Conservation (phyloP, 108 stramenopile species). For the Asterionellopsis glacialis region DNA sequence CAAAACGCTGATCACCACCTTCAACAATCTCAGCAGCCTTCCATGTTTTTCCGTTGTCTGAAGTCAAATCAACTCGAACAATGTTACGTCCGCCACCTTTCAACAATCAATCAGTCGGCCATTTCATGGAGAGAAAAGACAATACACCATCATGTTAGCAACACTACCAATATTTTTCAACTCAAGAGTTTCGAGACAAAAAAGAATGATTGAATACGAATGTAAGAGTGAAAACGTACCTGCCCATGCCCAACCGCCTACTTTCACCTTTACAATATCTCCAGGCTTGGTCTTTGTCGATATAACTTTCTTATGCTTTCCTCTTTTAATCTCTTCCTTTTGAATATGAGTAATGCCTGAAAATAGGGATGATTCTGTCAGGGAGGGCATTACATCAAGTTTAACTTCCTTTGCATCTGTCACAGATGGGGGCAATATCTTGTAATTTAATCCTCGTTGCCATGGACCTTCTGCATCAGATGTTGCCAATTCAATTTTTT, state of each 20-base stretch:
- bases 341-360: slow-evolving; percentile 69
- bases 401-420: slow-evolving; percentile 59
- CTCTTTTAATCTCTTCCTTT: no score
- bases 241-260: slow-evolving; percentile 80
- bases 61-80: slow-evolving; percentile 79
- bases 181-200: no score
- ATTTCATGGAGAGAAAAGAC: no score
- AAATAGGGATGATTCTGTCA: slow-evolving; percentile 67
- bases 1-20: slow-evolving; percentile 58
- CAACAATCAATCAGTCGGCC: no score
- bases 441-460: slow-evolving; percentile 86
- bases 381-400: slow-evolving; percentile 65
- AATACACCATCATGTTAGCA: no score
- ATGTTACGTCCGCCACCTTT: slow-evolving; percentile 75
- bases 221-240: slow-evolving; percentile 7
- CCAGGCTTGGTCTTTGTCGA: slow-evolving; percentile 36
- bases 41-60: slow-evolving; percentile 72
- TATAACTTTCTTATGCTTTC: slow-evolving; percentile 3
- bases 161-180: no score
- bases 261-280: slow-evolving; percentile 53
- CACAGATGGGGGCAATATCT: slow-evolving; percentile 74
- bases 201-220: no score
- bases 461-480: slow-evolving; percentile 74
- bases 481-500: slow-evolving; percentile 51
- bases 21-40: slow-evolving; percentile 50